Percentiles rank a stretch among this genome's conserved stretches.
phyloP scores from a whole-genome alignment of 805 yeast species.

The Isabelozyma gotoi region DNA sequence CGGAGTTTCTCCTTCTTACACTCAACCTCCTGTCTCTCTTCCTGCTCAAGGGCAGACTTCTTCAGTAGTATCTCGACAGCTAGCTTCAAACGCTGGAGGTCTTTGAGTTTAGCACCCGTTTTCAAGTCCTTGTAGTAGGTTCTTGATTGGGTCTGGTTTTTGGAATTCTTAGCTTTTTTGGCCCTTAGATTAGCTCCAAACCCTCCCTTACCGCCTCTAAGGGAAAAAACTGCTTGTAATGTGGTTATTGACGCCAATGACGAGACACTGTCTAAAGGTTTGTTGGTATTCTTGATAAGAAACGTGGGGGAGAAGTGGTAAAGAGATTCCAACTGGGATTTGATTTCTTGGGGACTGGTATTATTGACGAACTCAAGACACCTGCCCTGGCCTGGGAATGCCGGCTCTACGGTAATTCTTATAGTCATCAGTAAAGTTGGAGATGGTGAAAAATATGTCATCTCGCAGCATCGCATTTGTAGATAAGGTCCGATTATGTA shows the following conservation, averaged over 20 bases:
- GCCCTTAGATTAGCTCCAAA: conserved; percentile 7
- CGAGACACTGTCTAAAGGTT: background rate
- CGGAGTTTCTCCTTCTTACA: conserved; percentile 4
- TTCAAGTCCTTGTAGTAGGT: conserved; percentile 4
- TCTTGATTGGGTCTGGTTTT: background rate
- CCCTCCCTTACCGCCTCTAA: conserved; percentile 9
- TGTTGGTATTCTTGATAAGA: background rate
- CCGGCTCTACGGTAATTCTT: no score
- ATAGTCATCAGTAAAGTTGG: no score
- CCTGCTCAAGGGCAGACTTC: background rate
- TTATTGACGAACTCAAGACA: background rate
- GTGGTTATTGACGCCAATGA: no score
- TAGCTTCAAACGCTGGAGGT: conserved; percentile 2
- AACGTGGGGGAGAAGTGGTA: background rate
- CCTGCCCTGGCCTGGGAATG: background rate
- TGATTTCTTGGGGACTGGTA: background rate
- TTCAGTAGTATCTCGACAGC: conserved; percentile 2
- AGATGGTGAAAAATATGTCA: no score
- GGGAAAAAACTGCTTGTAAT: background rate
- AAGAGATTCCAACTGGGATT: background rate
- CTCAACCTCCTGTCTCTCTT: conserved; percentile 2
- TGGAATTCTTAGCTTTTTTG: background rate
- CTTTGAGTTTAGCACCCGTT: conserved; percentile 4
- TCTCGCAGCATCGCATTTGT: no score
- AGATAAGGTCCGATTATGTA: no score